Percentiles rank a stretch among this genome's conserved stretches.
Conservation (phyloP, 768 basidiomycete species). For the Pisolithus tinctorius region DNA sequence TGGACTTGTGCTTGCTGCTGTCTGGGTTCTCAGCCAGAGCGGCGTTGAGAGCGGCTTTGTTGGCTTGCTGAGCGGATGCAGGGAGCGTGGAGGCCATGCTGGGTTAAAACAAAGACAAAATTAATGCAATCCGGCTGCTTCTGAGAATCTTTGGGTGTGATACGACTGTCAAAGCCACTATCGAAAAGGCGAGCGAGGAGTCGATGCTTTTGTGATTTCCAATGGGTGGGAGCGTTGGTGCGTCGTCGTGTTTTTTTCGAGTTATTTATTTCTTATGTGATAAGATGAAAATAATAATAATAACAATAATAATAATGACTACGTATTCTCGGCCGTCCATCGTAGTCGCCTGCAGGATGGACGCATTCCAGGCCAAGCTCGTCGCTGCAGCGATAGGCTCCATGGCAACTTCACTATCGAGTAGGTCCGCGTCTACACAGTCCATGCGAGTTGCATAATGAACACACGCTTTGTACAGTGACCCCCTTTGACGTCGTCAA, state of each 20-base stretch:
- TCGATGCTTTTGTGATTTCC: neutral
- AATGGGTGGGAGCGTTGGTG: neutral
- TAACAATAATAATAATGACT: neutral
- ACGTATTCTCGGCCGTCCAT: neutral
- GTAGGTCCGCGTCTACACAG: slow-evolving; percentile 34
- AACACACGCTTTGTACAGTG: slow-evolving; percentile 51
- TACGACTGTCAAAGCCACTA: slow-evolving; percentile 12
- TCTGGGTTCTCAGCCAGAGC: slow-evolving; percentile 57
- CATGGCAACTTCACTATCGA: slow-evolving; percentile 76
- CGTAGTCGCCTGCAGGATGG: slow-evolving; percentile 36
- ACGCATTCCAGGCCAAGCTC: slow-evolving; percentile 72
- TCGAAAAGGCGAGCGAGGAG: neutral
- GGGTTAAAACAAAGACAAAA: slow-evolving; percentile 18
- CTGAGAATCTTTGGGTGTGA: neutral
- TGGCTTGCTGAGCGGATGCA: slow-evolving; percentile 64
- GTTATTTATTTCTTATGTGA: neutral
- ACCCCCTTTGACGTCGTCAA: slow-evolving; percentile 99
- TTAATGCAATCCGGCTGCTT: slow-evolving; percentile 10
- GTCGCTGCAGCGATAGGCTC: slow-evolving; percentile 76
- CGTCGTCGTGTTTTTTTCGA: neutral
- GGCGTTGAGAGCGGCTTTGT: slow-evolving; percentile 70
- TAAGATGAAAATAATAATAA: neutral
- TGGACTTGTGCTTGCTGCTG: slow-evolving; percentile 15
- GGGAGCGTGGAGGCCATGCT: slow-evolving; percentile 46
- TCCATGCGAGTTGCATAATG: neutral